Conservation (phyloP, 306 rosid genomes). For the Arachis hypogaea region DNA sequence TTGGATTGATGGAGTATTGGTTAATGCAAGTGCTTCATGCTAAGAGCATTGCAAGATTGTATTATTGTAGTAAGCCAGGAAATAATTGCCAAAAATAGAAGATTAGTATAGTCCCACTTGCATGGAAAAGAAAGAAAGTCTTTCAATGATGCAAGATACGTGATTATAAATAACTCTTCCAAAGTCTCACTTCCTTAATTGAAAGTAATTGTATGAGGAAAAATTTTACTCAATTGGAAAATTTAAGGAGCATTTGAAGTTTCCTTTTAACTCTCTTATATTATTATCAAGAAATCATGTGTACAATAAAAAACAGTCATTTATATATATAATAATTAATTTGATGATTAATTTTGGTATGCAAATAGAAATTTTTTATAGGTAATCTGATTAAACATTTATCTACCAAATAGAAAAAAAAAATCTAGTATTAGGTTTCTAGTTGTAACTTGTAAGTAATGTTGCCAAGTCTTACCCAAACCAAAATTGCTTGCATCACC, state of each 20-base stretch:
- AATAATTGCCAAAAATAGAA: conserved; percentile 13
- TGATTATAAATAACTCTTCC: background rate
- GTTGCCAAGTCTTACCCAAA: background rate
- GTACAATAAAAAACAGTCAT: too few relatives aligned
- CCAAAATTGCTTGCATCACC: conserved; percentile 8
- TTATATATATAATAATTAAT: too few relatives aligned
- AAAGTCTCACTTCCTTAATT: background rate
- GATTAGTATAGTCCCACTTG: conserved; percentile 27
- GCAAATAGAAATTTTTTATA: too few relatives aligned
- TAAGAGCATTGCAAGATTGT: conserved; percentile 26
- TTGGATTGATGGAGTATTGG: conserved; percentile 1
- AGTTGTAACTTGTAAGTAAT: background rate
- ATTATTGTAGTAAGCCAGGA: conserved; percentile 14
- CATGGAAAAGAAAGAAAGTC: conserved; percentile 35
- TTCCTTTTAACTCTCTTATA: too few relatives aligned
- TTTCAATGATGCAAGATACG: conserved; percentile 35
- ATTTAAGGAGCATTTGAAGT: background rate
- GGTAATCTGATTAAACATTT: too few relatives aligned
- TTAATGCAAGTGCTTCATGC: conserved; percentile 20
- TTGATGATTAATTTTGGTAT: too few relatives aligned
- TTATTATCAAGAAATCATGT: too few relatives aligned
- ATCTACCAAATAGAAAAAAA: too few relatives aligned
- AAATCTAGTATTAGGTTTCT: too few relatives aligned
- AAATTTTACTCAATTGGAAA: conserved; percentile 22
- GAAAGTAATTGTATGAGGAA: background rate